Evolutionary conservation across 2,329 filamentous ascomycete genomes (phyloP).

Genomic region (Xylariaceae sp.): DNA sequence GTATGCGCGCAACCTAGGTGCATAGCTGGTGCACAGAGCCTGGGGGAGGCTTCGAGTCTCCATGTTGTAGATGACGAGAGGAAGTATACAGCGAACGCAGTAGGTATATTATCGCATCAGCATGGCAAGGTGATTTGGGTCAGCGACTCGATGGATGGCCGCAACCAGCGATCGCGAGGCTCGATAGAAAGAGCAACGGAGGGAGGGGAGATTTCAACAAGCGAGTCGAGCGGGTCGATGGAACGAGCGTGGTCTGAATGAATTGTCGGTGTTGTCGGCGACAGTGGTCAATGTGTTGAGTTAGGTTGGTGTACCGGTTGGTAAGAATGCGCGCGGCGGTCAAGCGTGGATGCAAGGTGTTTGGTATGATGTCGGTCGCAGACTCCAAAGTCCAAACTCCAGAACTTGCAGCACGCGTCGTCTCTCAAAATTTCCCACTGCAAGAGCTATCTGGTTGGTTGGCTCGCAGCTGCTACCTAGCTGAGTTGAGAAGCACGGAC

Average conservation of each 20-base stretch:
- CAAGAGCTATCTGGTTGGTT: background rate
- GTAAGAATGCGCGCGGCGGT: too few relatives aligned
- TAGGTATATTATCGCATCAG: background rate
- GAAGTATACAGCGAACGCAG: conserved; percentile 3
- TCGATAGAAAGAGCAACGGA: too few relatives aligned
- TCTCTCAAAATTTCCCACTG: background rate
- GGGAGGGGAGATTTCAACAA: too few relatives aligned
- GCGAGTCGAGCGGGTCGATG: too few relatives aligned
- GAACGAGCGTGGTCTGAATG: too few relatives aligned
- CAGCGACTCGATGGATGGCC: too few relatives aligned
- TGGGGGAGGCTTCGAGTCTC: conserved; percentile 59
- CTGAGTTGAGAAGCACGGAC: background rate
- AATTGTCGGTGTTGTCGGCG: background rate
- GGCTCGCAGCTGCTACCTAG: background rate
- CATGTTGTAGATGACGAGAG: conserved; percentile 37
- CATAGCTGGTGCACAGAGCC: conserved; percentile 87
- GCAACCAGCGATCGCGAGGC: too few relatives aligned
- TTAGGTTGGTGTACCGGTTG: too few relatives aligned
- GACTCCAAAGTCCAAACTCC: too few relatives aligned
- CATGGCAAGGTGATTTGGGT: too few relatives aligned
- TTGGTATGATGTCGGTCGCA: too few relatives aligned
- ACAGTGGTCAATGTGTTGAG: background rate
- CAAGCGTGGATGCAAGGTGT: too few relatives aligned
- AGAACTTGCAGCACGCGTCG: background rate
- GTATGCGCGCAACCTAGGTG: conserved; percentile 83